A percentile compares a stretch with the other conserved stretches of the same genome.
phyloP scores from a whole-genome alignment of 495 filamentous ascomycete genomes.

The Aspergillus carlsbadensis region DNA sequence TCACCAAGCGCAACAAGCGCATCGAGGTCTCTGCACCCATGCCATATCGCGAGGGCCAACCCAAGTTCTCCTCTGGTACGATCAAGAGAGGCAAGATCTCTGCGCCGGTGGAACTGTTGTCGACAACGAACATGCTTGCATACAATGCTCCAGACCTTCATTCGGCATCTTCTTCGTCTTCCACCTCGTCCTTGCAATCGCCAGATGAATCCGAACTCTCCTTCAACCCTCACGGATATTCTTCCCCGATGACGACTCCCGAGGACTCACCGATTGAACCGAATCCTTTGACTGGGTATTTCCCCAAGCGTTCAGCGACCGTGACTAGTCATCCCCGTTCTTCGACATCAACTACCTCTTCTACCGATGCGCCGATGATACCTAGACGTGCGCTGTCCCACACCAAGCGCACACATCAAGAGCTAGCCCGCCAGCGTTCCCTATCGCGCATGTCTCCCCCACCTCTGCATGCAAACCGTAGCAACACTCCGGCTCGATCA shows the following conservation, averaged over 20 bases:
- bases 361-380: constrained; percentile 58
- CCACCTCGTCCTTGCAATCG: constrained; percentile 54
- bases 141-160: constrained; percentile 86
- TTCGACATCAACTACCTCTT: constrained; percentile 44
- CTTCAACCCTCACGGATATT: constrained; percentile 54
- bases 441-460: constrained; percentile 49
- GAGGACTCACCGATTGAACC: constrained; percentile 70
- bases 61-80: constrained; percentile 45
- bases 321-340: constrained; percentile 42
- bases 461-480: constrained; percentile 35
- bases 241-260: constrained; percentile 65
- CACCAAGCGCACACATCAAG: constrained; percentile 75
- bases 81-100: constrained; percentile 74
- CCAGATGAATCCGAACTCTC: constrained; percentile 63
- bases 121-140: constrained; percentile 93
- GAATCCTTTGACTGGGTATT: constrained; percentile 80
- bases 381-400: constrained; percentile 78
- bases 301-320: constrained; percentile 54
- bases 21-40: constrained; percentile 48
- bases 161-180: constrained; percentile 53
- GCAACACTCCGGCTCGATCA: constrained; percentile 35
- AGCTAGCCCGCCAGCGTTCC: constrained; percentile 66
- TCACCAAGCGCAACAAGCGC: constrained; percentile 60
- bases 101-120: constrained; percentile 77
- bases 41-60: constrained; percentile 48